Percentiles rank a stretch among this genome's conserved stretches.
Conservation (phyloP, 805 yeast genomes). For the Wickerhamomyces sydowiorum region DNA sequence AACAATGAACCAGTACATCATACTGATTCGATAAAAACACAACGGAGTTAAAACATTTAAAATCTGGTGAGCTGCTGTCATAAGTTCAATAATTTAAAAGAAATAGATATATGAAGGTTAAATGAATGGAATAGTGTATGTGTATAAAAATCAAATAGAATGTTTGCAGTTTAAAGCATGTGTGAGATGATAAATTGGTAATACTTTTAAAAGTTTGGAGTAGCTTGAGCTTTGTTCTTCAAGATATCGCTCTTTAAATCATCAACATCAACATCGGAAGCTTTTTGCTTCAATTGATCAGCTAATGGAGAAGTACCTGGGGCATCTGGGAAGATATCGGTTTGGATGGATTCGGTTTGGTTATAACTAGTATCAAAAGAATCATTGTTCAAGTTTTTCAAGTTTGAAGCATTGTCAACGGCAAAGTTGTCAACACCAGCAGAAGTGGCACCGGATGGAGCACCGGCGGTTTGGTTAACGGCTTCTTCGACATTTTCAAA, state of each 20-base stretch:
- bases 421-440: slow-evolving; percentile 3
- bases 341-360: slow-evolving; percentile 13
- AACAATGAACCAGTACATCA: background rate
- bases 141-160: no score
- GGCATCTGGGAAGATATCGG: slow-evolving; percentile 28
- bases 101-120: no score
- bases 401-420: slow-evolving; percentile 6
- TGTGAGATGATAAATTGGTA: no score
- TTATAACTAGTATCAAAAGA: slow-evolving; percentile 8
- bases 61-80: no score
- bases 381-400: slow-evolving; percentile 4
- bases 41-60: no score
- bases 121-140: no score
- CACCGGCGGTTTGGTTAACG: slow-evolving; percentile 3
- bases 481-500: slow-evolving; percentile 16
- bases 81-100: no score
- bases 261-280: slow-evolving; percentile 19
- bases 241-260: slow-evolving; percentile 28
- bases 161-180: no score
- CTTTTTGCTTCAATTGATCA: slow-evolving; percentile 12
- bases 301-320: slow-evolving; percentile 23
- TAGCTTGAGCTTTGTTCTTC: slow-evolving; percentile 22
- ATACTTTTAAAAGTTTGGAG: slow-evolving; percentile 15
- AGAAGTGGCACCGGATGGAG: slow-evolving; percentile 10
- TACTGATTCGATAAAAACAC: background rate